Conservation (phyloP, 2,329 filamentous ascomycete genomes). For the Plenodomus tracheiphilus region DNA sequence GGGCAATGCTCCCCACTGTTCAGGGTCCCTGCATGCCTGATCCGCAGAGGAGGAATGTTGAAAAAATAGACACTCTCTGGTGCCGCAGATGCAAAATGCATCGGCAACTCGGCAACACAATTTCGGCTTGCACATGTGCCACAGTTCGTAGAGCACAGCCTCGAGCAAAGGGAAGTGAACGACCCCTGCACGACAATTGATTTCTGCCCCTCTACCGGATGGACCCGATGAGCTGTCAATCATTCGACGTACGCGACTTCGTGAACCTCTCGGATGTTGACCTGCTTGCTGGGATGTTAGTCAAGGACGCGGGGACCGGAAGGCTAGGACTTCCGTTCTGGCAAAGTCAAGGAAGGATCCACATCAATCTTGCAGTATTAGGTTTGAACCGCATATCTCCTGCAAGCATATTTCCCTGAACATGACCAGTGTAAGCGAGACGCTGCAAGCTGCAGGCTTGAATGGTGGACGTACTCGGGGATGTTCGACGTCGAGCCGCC, state of each 20-base stretch:
- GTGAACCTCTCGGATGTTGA: conserved; percentile 6
- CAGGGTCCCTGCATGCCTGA: background rate
- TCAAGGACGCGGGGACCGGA: conserved; percentile 20
- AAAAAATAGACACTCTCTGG: conserved; percentile 9
- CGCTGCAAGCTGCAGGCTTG: conserved; percentile 14
- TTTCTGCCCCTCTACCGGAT: conserved; percentile 19
- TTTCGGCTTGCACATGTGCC: conserved; percentile 17
- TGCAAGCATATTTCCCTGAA: conserved; percentile 23
- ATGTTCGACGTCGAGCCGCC: conserved; percentile 6
- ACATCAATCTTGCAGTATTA: conserved; percentile 21
- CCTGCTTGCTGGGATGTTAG: conserved; percentile 8
- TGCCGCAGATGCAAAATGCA: conserved; percentile 8
- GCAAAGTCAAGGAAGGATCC: conserved; percentile 17
- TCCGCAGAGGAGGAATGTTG: background rate
- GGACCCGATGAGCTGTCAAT: conserved; percentile 29
- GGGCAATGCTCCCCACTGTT: background rate
- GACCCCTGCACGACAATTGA: conserved; percentile 14
- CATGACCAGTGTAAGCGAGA: conserved; percentile 22
- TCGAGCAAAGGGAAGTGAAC: conserved; percentile 3
- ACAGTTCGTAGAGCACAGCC: conserved; percentile 13
- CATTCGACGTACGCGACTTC: conserved; percentile 22
- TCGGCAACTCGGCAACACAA: conserved; percentile 22
- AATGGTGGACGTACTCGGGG: conserved; percentile 8
- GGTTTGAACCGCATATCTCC: conserved; percentile 22
- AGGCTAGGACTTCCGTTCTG: conserved; percentile 11